phyloP scores from a whole-genome alignment of 306 rosid genomes.

The Acacia melanoxylon region DNA sequence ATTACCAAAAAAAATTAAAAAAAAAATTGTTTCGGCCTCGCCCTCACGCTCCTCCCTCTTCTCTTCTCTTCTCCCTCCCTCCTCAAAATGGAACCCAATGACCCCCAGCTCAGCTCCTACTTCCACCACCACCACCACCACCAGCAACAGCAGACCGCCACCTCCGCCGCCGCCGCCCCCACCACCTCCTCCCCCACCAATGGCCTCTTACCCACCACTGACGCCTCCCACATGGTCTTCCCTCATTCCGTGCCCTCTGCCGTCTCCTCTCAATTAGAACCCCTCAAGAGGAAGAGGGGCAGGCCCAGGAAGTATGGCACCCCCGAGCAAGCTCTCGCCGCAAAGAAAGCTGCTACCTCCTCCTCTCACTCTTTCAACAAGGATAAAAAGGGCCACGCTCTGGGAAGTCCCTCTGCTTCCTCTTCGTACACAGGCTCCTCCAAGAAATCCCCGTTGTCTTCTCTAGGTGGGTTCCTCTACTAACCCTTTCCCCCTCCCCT shows the following conservation, averaged over 20 bases:
- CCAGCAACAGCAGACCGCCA: constrained; percentile 24
- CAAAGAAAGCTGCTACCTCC: constrained; percentile 62
- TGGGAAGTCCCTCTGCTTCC: constrained; percentile 31
- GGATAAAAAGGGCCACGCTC: constrained; percentile 49
- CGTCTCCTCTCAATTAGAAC: constrained; percentile 46
- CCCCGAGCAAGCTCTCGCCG: constrained; percentile 78
- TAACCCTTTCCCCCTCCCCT: neutral
- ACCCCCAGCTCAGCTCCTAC: constrained; percentile 74
- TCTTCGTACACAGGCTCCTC: constrained; percentile 43
- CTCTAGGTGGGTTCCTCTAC: constrained; percentile 41
- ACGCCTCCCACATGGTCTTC: constrained; percentile 48
- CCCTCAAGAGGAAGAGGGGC: constrained; percentile 65
- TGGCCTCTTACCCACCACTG: constrained; percentile 47
- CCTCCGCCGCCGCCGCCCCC: constrained; percentile 30
- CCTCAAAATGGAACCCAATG: constrained; percentile 70
- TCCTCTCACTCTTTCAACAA: constrained; percentile 59
- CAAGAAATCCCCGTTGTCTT: constrained; percentile 54
- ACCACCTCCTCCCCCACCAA: constrained; percentile 50
- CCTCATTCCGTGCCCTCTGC: constrained; percentile 64
- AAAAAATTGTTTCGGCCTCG: constrained; percentile 25
- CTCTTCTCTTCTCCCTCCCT: neutral
- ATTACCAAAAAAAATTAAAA: neutral
- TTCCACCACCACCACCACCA: constrained; percentile 43
- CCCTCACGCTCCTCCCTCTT: constrained; percentile 6
- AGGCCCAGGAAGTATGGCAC: constrained; percentile 74